These are phyloP conservation scores for Circinella umbellata DNA, from an alignment of 371 early-diverging fungal genomes.

Conservation along the genomic window DNA sequence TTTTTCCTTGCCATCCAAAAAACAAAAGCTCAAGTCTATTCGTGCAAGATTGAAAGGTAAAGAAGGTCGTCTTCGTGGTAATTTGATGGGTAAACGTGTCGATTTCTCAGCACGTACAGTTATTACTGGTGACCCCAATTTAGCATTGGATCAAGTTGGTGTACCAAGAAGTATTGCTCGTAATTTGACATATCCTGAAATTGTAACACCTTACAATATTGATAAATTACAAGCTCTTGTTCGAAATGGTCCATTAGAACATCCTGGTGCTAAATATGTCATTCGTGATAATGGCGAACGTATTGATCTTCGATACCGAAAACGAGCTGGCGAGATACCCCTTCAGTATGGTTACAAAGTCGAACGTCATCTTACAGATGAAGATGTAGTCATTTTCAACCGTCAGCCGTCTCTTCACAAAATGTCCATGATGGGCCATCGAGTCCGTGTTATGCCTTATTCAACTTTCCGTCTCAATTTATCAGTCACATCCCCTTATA, in stretches of 20 bases:
- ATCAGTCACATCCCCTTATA: slow-evolving; percentile 99
- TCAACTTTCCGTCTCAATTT: slow-evolving; percentile 99
- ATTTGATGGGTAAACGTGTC: slow-evolving; percentile 99
- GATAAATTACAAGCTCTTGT: slow-evolving; percentile 89
- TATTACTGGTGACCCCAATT: slow-evolving; percentile 99
- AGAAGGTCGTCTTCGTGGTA: slow-evolving; percentile 99
- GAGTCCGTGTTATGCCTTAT: slow-evolving; percentile 97
- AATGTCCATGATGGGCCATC: slow-evolving; percentile 99
- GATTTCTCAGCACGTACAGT: slow-evolving; percentile 99
- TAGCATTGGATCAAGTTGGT: slow-evolving; percentile 98
- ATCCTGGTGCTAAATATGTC: slow-evolving; percentile 99
- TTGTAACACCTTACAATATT: slow-evolving; percentile 98
- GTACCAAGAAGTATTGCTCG: slow-evolving; percentile 98
- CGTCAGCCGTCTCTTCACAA: slow-evolving; percentile 99
- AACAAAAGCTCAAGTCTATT: slow-evolving; percentile 87
- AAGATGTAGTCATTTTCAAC: slow-evolving; percentile 99
- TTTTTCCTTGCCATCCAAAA: not conserved
- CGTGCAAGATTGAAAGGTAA: slow-evolving; percentile 99
- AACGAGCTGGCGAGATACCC: slow-evolving; percentile 87
- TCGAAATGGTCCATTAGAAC: slow-evolving; percentile 95
- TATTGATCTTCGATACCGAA: slow-evolving; percentile 95
- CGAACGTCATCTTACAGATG: slow-evolving; percentile 97
- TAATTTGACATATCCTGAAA: slow-evolving; percentile 98
- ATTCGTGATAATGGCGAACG: slow-evolving; percentile 97
- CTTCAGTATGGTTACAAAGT: slow-evolving; percentile 96